Evolutionary conservation across 2,329 filamentous ascomycete genomes (phyloP), one percentile per base, ranked within the genome.

Genomic region (Nigrospora oryzae): DNA sequence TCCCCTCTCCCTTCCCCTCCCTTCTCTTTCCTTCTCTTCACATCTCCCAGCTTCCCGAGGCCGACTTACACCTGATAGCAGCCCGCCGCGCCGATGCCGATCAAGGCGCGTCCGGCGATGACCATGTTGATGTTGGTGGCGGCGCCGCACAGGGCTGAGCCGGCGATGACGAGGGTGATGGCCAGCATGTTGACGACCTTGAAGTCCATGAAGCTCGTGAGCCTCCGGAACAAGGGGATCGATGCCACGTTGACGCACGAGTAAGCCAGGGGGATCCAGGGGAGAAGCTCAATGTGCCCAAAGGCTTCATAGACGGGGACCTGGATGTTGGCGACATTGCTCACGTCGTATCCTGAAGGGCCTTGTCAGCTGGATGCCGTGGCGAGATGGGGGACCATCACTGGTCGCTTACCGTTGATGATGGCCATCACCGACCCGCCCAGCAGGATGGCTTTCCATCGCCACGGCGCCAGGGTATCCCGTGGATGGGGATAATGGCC

Each of bases 271-370:
- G 55, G 58, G n/a, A 69, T 56, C 66, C 65, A 68, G 4, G 63
- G 60, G 6, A 69, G 54, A 2, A 67, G 53, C 33, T 65, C 58
- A 34, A 69, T 60, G 11, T 61, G 52, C 5, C 61, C 60, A 38
- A 67, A 65, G 17, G 72, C 74, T 43, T 73, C 63, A 56, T 82
- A 81, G 40, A 82, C 71, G 4, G 74, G 75, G 10, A 63, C 64
- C 56, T 80, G 81, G 40, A 77, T 73, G 50, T 79, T 73, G 8
- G 75, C 71, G 15, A 71, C 67, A 44, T 72, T 68, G 48, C 64
- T 65, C 8, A 67, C 57, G 47, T 69, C 65, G 52, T 68, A 69
- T 15, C 66, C 66, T 67, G 43, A 36, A 36, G 35, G 16, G 3
- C 19, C 33, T 13, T 31, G 7, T 15, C 33, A 28, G 33, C 33